Evolutionary conservation across 495 filamentous ascomycete genomes (phyloP), one percentile per base, ranked within the genome.

Genomic region (Hyaloscypha variabilis): DNA sequence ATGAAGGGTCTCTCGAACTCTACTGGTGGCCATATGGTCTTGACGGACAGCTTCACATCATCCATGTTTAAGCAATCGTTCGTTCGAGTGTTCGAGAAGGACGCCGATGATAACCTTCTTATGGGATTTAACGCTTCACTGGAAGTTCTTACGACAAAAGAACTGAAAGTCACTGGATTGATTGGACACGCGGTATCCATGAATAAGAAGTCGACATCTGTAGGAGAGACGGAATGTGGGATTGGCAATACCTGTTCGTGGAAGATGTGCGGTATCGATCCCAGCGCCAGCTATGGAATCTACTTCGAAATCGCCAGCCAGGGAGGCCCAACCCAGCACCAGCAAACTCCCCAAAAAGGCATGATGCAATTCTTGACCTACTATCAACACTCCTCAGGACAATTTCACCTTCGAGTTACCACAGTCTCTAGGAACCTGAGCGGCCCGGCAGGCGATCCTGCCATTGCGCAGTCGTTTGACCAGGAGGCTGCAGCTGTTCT

Each of bases 1-100:
- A 99, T 99, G 96, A 99, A 99, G 80, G 93, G 95, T 50, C 83
- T 99, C 31, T 87, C 93, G 69, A 98, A 98, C 76, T 94, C 89
- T 49, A 99, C 96, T 36, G 96, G 96, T 60, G 96, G 96, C 53
- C 93, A 99, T 74, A 98, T 98, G 90, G 95, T 99, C 64, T 82
- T 98, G 59, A 99, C 96, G 3, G 96, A 99, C 72, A 97, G 93
- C 78, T 99, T 99, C 76, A 99, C 96, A 4, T 95, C 96, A 6
- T 98, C 96, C 56, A 97, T 98, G 86, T 99, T 98, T 84, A 98
- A 97, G 82, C 96, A 99, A 75, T 97, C 94, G 10, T 99, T 99
- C 72, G 88, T 97, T 63, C 90, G 96, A 29, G 88, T 99, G 29
- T 99, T 99, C 73, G 95, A 99, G 74, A 97, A 96, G 78, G 96